Evolutionary conservation across 495 filamentous ascomycete species (phyloP), one percentile per base, ranked within the genome.

Genomic region (Friedmanniomyces simplex): DNA sequence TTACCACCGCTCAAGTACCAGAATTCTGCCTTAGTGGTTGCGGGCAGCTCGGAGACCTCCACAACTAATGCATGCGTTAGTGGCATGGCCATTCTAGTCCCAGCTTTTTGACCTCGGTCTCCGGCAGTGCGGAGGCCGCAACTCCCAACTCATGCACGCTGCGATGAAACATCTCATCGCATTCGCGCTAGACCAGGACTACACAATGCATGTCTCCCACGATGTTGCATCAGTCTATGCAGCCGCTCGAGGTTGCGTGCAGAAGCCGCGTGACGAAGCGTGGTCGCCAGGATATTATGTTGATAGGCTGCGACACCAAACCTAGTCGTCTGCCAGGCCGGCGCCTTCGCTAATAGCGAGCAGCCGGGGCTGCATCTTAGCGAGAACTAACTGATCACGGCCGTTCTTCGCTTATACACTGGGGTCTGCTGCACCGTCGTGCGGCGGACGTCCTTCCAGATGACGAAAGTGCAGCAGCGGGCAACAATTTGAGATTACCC

Each of bases 401-500:
- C 13, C 39, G 5, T 43, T 43, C 39, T 43, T 43, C 39, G 39
- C 39, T 43, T 43, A 16, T 13, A 43, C 39, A n/a, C 10, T 43
- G 39, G 39, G 14, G 39, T 43, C 14, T 43, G 10, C 28, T 32
- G 28, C 28, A 32, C 28, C 28, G 10, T n/a, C 39, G 2, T 43
- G 39, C 2, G 4, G 14, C 39, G 39, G 39, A 43, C 39, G 5
- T 43, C 2, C 39, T 43, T 43, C 39, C 39, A 6, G 18, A 43
- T 43, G 39, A 43, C 39, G 39, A 16, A 43, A 43, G 39, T 32
- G 41, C 54, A 49, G 18, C 24, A 5, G 21, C 54, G 16, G 26
- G 2, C 2, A 36, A 4, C 3, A 11, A 56, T 56, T 56, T 56
- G 54, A 48, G 24, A 56, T 48, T 56, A 49, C 42, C 43, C 43